These are phyloP conservation scores for Oxyria digyna DNA, from an alignment of 148 eudicot genomes.

Conservation along the genomic window DNA sequence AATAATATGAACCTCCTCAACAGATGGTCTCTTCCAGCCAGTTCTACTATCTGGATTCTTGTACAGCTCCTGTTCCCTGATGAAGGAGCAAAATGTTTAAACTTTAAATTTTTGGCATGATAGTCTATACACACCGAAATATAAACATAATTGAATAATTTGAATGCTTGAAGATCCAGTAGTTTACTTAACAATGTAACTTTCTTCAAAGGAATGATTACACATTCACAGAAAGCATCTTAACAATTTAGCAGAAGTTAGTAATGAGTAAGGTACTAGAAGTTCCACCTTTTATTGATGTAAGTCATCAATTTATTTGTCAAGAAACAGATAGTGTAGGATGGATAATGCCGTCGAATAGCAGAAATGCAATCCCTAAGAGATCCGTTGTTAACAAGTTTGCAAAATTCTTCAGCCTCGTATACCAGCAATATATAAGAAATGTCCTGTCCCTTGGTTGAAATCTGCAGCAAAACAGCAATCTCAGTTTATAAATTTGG, in stretches of 20 bases:
- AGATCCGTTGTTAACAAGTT: slow-evolving; percentile 43
- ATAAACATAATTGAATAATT: not conserved
- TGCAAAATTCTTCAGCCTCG: slow-evolving; percentile 88
- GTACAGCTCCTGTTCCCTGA: slow-evolving; percentile 67
- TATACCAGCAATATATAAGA: slow-evolving; percentile 58
- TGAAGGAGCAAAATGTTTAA: not conserved
- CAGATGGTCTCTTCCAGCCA: slow-evolving; percentile 76
- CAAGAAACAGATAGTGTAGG: slow-evolving; percentile 69
- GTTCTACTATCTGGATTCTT: slow-evolving; percentile 34
- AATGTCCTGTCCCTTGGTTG: slow-evolving; percentile 27
- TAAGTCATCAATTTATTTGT: slow-evolving; percentile 73
- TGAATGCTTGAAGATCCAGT: not conserved
- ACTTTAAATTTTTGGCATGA: not conserved
- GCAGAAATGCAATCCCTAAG: slow-evolving; percentile 41
- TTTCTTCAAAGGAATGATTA: not conserved
- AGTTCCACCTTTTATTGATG: slow-evolving; percentile 64
- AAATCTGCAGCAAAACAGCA: slow-evolving; percentile 28
- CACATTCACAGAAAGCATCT: not conserved
- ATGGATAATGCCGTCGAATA: slow-evolving; percentile 59
- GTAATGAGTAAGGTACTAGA: not conserved
- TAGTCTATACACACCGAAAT: not conserved
- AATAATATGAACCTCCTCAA: slow-evolving; percentile 57
- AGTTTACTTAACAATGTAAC: not conserved
- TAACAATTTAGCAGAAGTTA: not conserved
- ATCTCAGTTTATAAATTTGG: not conserved